Evolutionary conservation across 2,329 filamentous ascomycete genomes (phyloP).

Genomic region (Hypoxylon sp.): DNA sequence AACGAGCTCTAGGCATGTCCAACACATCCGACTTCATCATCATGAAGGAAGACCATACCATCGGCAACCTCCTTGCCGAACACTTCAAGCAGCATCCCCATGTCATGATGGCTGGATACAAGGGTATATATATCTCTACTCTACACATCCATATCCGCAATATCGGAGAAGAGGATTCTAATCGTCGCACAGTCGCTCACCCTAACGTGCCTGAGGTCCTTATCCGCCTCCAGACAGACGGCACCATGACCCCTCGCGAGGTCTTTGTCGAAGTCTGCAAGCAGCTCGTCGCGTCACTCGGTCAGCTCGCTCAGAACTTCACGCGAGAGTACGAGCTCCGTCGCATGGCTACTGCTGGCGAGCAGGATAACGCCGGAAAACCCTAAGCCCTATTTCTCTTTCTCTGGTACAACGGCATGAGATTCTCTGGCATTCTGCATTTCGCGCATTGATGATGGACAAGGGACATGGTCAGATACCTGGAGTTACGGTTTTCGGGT

Average conservation of each 20-base stretch:
- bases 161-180: slow-evolving; percentile 54
- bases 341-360: slow-evolving; percentile 82
- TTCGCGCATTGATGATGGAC: slow-evolving; percentile 31
- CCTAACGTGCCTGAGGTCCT: slow-evolving; percentile 74
- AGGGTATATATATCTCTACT: slow-evolving; percentile 69
- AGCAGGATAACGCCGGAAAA: slow-evolving; percentile 62
- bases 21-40: slow-evolving; percentile 96
- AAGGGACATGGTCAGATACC: slow-evolving; percentile 35
- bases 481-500: slow-evolving; percentile 41
- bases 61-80: slow-evolving; percentile 89
- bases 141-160: slow-evolving; percentile 56
- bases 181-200: slow-evolving; percentile 64
- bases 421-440: slow-evolving; percentile 23
- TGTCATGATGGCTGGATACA: slow-evolving; percentile 93
- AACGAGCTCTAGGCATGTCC: slow-evolving; percentile 77
- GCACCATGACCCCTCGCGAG: slow-evolving; percentile 88
- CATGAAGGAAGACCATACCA: slow-evolving; percentile 96
- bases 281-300: slow-evolving; percentile 85
- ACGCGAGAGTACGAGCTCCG: slow-evolving; percentile 92
- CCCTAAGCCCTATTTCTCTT: slow-evolving; percentile 38
- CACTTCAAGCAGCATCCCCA: slow-evolving; percentile 88
- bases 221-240: slow-evolving; percentile 93
- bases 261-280: slow-evolving; percentile 85
- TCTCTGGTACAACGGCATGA: slow-evolving; percentile 8
- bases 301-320: slow-evolving; percentile 86